Conservation (phyloP, 371 early-diverging fungal genomes). For the Sporodiniella umbellata region DNA sequence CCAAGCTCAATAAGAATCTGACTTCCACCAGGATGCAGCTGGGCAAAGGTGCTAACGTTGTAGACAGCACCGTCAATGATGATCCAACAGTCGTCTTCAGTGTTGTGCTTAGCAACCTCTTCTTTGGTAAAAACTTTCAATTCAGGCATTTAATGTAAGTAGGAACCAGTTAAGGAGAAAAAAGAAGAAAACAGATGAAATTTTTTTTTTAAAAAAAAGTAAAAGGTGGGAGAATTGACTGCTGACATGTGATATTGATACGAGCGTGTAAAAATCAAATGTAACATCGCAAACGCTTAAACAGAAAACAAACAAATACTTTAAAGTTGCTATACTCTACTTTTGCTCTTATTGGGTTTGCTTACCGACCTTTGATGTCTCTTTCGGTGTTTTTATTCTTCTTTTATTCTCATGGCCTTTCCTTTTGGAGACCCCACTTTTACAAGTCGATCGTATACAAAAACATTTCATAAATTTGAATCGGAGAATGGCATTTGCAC, state of each 20-base stretch:
- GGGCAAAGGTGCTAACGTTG: conserved; percentile 83
- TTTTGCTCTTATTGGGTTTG: no score
- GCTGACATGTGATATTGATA: not conserved
- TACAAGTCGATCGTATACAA: no score
- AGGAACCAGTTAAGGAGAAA: conserved; percentile 1
- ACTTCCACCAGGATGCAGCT: conserved; percentile 88
- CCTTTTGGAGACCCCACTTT: no score
- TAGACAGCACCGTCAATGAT: conserved; percentile 83
- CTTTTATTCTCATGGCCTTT: no score
- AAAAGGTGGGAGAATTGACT: not conserved
- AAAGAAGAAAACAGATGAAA: conserved; percentile 1
- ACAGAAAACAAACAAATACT: no score
- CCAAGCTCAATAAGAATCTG: conserved; percentile 61
- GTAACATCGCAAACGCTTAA: no score
- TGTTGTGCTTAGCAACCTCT: conserved; percentile 80
- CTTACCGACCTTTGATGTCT: no score
- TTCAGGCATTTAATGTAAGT: conserved; percentile 30
- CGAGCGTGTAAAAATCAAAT: not conserved
- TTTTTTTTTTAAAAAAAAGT: not conserved
- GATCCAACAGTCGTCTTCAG: conserved; percentile 85
- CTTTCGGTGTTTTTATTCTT: no score
- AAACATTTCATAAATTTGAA: no score
- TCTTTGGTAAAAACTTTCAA: conserved; percentile 56
- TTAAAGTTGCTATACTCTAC: no score
- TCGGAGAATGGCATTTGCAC: no score